Evolutionary conservation across 1,284 basidiomycete species (phyloP).

Genomic region (Entoloma clypeatum): DNA sequence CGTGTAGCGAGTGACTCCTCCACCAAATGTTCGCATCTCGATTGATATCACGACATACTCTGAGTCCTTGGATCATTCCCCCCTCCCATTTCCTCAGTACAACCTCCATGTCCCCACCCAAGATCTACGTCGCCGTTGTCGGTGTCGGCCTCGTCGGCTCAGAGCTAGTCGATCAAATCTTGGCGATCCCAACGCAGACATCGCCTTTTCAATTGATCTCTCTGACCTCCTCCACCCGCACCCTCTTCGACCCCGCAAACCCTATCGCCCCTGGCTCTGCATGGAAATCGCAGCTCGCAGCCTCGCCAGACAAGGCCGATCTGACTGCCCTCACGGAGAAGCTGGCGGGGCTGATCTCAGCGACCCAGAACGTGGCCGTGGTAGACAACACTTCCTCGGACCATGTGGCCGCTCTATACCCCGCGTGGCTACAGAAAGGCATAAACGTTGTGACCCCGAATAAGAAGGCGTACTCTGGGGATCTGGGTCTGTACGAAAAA

Average conservation of each 20-base stretch:
- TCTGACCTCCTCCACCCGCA: constrained; percentile 73
- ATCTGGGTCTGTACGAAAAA: constrained; percentile 65
- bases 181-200: constrained; percentile 56
- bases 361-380: constrained; percentile 63
- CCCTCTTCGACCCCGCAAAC: constrained; percentile 54
- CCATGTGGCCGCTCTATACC: constrained; percentile 80
- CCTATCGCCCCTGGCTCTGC: constrained; percentile 31
- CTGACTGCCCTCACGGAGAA: constrained; percentile 43
- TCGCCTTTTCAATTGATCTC: constrained; percentile 72
- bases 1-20: not conserved
- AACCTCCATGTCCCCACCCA: constrained; percentile 18
- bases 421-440: constrained; percentile 74
- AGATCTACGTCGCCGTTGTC: constrained; percentile 68
- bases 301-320: constrained; percentile 40
- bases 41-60: constrained; percentile 17
- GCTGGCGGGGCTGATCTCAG: constrained; percentile 42
- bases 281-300: constrained; percentile 48
- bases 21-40: constrained; percentile 1
- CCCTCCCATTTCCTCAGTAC: constrained; percentile 11
- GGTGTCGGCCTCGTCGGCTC: constrained; percentile 88
- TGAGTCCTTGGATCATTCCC: constrained; percentile 7
- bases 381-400: constrained; percentile 96
- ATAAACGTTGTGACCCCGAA: constrained; percentile 94
- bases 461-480: constrained; percentile 93
- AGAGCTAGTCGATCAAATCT: constrained; percentile 79